phyloP scores from a whole-genome alignment of 1,284 basidiomycete species.

The Ceratobasidium sp. region DNA sequence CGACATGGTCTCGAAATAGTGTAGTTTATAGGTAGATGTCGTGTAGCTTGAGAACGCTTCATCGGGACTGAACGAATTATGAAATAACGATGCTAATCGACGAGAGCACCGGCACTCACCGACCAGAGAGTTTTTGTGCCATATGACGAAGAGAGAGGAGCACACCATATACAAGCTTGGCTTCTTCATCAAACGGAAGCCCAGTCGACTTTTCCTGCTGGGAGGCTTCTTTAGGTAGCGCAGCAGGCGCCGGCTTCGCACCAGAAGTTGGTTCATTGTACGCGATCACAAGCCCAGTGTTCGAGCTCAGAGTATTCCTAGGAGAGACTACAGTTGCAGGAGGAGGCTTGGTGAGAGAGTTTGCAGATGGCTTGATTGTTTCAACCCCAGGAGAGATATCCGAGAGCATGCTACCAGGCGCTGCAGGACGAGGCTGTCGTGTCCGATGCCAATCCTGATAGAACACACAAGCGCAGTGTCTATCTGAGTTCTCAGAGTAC shows the following conservation, averaged over 20 bases:
- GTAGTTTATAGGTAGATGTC: constrained; percentile 92
- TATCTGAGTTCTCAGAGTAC: constrained; percentile 52
- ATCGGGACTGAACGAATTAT: constrained; percentile 63
- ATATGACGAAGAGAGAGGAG: constrained; percentile 92
- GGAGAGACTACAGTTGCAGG: constrained; percentile 56
- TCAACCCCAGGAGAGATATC: constrained; percentile 74
- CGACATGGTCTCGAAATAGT: constrained; percentile 91
- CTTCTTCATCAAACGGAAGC: constrained; percentile 95
- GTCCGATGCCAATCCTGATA: constrained; percentile 94
- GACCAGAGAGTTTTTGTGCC: constrained; percentile 91
- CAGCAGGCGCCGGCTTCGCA: constrained; percentile 54
- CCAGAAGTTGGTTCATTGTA: constrained; percentile 59
- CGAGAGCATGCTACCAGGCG: constrained; percentile 74
- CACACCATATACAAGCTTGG: constrained; percentile 97
- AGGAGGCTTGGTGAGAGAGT: constrained; percentile 51
- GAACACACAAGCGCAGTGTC: constrained; percentile 90
- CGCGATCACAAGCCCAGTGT: constrained; percentile 73
- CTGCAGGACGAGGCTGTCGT: constrained; percentile 73
- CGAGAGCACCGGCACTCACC: constrained; percentile 59
- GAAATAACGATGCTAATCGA: background rate
- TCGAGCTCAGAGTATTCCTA: constrained; percentile 69
- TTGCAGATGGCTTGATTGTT: constrained; percentile 55
- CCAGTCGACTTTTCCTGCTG: constrained; percentile 54
- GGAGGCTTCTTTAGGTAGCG: constrained; percentile 53
- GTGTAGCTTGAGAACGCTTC: constrained; percentile 92